A percentile compares a stretch with the other conserved stretches of the same genome.
These are phyloP conservation scores for Coniosporium apollinis DNA, from an alignment of 495 filamentous ascomycete species.

Conservation along the genomic window DNA sequence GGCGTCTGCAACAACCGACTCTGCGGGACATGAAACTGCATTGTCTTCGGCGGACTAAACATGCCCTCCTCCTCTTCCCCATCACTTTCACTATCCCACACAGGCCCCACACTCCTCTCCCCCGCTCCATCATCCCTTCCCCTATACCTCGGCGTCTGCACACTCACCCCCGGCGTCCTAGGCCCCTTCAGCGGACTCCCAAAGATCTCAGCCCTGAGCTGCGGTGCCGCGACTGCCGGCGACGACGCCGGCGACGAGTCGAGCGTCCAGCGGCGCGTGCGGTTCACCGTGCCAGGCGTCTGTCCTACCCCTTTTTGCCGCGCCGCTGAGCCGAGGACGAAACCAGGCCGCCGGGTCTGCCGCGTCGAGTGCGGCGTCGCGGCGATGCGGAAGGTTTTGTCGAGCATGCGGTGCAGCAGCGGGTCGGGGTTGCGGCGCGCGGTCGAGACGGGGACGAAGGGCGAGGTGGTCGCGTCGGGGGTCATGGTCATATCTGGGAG, in stretches of 20 bases:
- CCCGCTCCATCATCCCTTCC: constrained; percentile 19
- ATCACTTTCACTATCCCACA: constrained; percentile 18
- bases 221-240: constrained; percentile 61
- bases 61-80: constrained; percentile 44
- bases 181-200: constrained; percentile 45
- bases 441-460: constrained; percentile 19
- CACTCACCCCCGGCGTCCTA: constrained; percentile 59
- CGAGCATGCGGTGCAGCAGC: constrained; percentile 70
- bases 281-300: constrained; percentile 18
- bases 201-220: constrained; percentile 73
- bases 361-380: constrained; percentile 59
- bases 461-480: constrained; percentile 16
- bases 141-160: constrained; percentile 45
- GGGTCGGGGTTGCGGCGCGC: constrained; percentile 34
- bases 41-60: constrained; percentile 87
- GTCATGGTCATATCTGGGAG: constrained; percentile 43
- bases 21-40: constrained; percentile 87
- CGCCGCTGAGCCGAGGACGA: neutral
- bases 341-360: constrained; percentile 20
- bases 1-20: constrained; percentile 80
- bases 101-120: neutral
- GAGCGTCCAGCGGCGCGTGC: constrained; percentile 26
- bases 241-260: constrained; percentile 52
- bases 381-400: constrained; percentile 86
- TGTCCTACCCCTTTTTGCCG: constrained; percentile 9